phyloP scores from a whole-genome alignment of 345 rosid genomes.

The Cardamine resedifolia region DNA sequence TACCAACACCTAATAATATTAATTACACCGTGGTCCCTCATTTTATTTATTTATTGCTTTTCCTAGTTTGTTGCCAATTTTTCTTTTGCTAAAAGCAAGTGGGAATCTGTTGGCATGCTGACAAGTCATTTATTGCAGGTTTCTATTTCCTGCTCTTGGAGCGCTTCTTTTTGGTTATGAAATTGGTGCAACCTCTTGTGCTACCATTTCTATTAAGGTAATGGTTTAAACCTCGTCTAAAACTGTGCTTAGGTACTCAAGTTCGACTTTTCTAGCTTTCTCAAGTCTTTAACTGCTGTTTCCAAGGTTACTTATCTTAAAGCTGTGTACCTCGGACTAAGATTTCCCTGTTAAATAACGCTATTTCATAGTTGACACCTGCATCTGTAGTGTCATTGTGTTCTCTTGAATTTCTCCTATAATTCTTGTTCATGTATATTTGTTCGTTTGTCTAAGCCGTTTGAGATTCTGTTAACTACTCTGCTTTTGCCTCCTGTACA shows the following conservation, averaged over 20 bases:
- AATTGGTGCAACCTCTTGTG: constrained; percentile 95
- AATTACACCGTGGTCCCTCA: constrained; percentile 1
- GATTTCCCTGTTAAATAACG: not conserved
- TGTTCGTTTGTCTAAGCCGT: not conserved
- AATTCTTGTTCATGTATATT: not conserved
- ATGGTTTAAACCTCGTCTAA: not conserved
- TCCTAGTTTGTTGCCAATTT: not conserved
- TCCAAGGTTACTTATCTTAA: not conserved
- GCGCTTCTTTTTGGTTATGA: constrained; percentile 94
- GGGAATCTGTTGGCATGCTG: constrained; percentile 10
- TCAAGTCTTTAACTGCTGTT: not conserved
- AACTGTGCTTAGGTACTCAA: not conserved
- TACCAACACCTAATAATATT: not conserved
- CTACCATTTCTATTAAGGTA: constrained; percentile 79
- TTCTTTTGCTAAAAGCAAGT: constrained; percentile 6
- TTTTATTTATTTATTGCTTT: constrained; percentile 1
- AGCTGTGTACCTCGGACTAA: not conserved
- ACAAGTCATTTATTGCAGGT: constrained; percentile 52
- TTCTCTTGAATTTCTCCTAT: not conserved
- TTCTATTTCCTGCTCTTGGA: constrained; percentile 98
- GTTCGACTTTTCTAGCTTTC: not conserved
- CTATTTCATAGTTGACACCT: not conserved
- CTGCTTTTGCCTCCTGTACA: constrained; percentile 41
- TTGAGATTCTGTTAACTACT: not conserved
- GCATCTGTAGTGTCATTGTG: not conserved